Evolutionary conservation across 768 basidiomycete genomes (phyloP).

Genomic region (Mycena venus): DNA sequence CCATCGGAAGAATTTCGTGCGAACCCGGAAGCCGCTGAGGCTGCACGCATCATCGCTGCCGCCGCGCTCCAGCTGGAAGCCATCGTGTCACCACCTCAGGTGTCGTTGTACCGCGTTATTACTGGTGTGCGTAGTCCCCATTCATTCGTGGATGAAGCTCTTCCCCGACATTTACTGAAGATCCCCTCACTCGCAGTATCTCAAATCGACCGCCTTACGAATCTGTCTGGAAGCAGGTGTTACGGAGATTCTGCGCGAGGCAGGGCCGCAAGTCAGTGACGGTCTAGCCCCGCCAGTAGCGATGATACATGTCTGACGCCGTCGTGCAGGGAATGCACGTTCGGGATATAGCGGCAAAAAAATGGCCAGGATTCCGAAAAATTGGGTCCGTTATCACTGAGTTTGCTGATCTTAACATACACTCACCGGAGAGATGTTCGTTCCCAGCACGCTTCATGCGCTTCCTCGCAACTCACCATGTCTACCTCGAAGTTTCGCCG

Average conservation of each 20-base stretch:
- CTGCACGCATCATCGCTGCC: slow-evolving; percentile 45
- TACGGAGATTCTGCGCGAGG: slow-evolving; percentile 56
- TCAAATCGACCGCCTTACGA: slow-evolving; percentile 44
- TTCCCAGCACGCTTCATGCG: slow-evolving; percentile 51
- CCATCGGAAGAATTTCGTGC: slow-evolving; percentile 43
- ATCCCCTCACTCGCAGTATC: slow-evolving; percentile 31
- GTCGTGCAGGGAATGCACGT: slow-evolving; percentile 47
- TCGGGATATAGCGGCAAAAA: slow-evolving; percentile 47
- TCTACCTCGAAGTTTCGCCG: slow-evolving; percentile 53
- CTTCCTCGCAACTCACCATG: slow-evolving; percentile 52
- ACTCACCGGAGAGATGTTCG: background rate
- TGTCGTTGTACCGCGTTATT: slow-evolving; percentile 40
- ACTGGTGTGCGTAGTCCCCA: slow-evolving; percentile 39
- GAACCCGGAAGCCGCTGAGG: slow-evolving; percentile 40
- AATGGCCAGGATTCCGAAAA: slow-evolving; percentile 46
- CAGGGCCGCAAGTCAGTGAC: slow-evolving; percentile 46
- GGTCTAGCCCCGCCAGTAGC: background rate
- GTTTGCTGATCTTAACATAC: background rate
- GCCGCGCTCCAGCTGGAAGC: slow-evolving; percentile 48
- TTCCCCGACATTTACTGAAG: background rate
- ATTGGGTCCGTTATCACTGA: slow-evolving; percentile 44
- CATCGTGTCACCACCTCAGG: slow-evolving; percentile 41
- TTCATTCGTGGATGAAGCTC: background rate
- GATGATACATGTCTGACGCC: background rate
- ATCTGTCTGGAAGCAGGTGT: slow-evolving; percentile 50